A percentile compares a stretch with the other conserved stretches of the same genome.
phyloP scores from a whole-genome alignment of 768 basidiomycete species.

The Amanita rimosa region DNA sequence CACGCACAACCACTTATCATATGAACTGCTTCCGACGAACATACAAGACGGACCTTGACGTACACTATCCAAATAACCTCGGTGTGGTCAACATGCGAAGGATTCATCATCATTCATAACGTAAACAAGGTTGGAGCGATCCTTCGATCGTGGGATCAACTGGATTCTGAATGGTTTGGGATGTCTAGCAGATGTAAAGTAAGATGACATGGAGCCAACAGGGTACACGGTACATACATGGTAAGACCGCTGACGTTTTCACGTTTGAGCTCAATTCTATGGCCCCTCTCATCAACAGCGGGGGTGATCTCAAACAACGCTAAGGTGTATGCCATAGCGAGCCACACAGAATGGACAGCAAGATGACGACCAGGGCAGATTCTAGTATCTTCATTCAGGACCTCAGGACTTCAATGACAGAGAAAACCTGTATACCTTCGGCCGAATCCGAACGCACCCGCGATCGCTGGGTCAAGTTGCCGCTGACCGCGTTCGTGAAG shows the following conservation, averaged over 20 bases:
- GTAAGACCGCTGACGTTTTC: constrained; percentile 5
- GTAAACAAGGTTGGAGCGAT: not conserved
- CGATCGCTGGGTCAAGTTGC: constrained; percentile 12
- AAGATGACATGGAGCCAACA: not conserved
- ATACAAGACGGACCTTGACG: not conserved
- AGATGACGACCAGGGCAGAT: constrained; percentile 16
- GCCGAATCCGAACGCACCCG: constrained; percentile 22
- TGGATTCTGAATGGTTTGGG: constrained; percentile 4
- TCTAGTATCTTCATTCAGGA: not conserved
- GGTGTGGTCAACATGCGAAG: not conserved
- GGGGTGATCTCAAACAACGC: constrained; percentile 12
- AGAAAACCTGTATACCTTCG: constrained; percentile 13
- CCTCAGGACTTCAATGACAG: not conserved
- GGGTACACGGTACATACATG: not conserved
- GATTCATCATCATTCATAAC: constrained; percentile 1
- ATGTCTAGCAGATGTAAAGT: not conserved
- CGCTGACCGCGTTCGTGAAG: constrained; percentile 18
- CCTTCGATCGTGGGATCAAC: not conserved
- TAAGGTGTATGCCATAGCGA: constrained; percentile 14
- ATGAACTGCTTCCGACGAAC: not conserved
- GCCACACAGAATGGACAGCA: constrained; percentile 15
- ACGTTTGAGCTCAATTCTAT: constrained; percentile 12
- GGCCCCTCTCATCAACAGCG: constrained; percentile 12
- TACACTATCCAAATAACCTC: not conserved
- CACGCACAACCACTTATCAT: not conserved